These are phyloP conservation scores for Raffaelea arxii DNA, from an alignment of 2,329 filamentous ascomycete genomes.

Conservation along the genomic window DNA sequence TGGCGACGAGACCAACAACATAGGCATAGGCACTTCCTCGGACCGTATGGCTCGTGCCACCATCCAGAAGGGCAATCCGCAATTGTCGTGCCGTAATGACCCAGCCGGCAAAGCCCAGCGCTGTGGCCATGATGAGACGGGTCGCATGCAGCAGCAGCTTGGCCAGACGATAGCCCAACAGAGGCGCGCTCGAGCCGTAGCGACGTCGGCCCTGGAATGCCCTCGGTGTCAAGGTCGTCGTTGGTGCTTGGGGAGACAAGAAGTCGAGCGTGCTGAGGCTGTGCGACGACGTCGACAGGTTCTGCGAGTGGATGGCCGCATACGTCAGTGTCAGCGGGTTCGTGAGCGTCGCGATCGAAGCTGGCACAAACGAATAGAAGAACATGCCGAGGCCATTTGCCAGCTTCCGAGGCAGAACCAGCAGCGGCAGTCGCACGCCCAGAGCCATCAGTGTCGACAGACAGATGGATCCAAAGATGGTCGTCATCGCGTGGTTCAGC, in stretches of 20 bases:
- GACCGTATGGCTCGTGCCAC: constrained; percentile 36
- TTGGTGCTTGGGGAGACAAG: constrained; percentile 61
- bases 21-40: constrained; percentile 89
- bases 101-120: constrained; percentile 92
- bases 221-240: constrained; percentile 57
- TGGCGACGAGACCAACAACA: constrained; percentile 82
- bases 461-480: constrained; percentile 86
- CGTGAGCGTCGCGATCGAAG: constrained; percentile 74
- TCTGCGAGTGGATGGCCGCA: constrained; percentile 84
- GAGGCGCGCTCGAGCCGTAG: constrained; percentile 27
- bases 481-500: constrained; percentile 69
- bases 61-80: constrained; percentile 45
- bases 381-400: constrained; percentile 54
- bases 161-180: constrained; percentile 83
- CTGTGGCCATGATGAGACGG: constrained; percentile 81
- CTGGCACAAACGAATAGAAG: constrained; percentile 65
- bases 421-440: constrained; percentile 71
- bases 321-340: constrained; percentile 91
- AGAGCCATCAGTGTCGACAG: constrained; percentile 75
- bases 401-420: constrained; percentile 67
- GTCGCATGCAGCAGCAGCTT: constrained; percentile 89
- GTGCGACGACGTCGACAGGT: constrained; percentile 66
- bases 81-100: constrained; percentile 81
- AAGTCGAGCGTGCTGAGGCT: constrained; percentile 76
- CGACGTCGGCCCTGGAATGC: constrained; percentile 26